phyloP scores from a whole-genome alignment of 768 basidiomycete genomes.

The Kwoniella bestiolae region DNA sequence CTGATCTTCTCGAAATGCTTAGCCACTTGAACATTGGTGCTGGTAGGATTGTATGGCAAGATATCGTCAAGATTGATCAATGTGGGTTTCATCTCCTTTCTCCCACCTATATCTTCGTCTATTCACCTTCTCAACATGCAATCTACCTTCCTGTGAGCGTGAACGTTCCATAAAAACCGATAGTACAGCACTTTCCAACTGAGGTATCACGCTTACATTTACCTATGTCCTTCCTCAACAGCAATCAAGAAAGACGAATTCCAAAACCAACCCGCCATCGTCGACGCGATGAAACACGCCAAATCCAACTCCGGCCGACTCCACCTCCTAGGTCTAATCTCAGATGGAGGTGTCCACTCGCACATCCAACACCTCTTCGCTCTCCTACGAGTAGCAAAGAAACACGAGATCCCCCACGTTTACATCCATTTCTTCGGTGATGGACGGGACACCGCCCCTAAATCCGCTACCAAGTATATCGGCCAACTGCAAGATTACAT shows the following conservation, averaged over 20 bases:
- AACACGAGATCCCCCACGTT: constrained; percentile 77
- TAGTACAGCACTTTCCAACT: too few species aligned
- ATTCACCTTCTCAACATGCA: not conserved
- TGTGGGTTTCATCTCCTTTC: constrained; percentile 44
- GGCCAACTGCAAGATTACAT: constrained; percentile 77
- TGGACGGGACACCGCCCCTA: constrained; percentile 90
- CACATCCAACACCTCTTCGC: constrained; percentile 89
- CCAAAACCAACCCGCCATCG: constrained; percentile 74
- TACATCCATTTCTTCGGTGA: constrained; percentile 95
- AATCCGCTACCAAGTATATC: constrained; percentile 76
- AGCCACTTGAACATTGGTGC: constrained; percentile 95
- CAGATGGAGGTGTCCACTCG: constrained; percentile 96
- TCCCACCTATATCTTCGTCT: not conserved
- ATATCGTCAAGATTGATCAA: constrained; percentile 93
- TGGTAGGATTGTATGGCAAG: constrained; percentile 94
- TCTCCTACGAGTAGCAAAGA: constrained; percentile 86
- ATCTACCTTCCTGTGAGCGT: too few species aligned
- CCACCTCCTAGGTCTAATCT: constrained; percentile 88
- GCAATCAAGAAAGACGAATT: constrained; percentile 85
- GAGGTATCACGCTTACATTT: not conserved
- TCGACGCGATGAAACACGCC: constrained; percentile 74
- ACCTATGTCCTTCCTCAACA: constrained; percentile 16
- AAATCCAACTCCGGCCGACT: constrained; percentile 81
- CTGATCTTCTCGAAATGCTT: not conserved
- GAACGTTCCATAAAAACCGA: too few species aligned